These are phyloP conservation scores for Sphaerulina musiva DNA, from an alignment of 2,329 filamentous ascomycete species.

Conservation along the genomic window DNA sequence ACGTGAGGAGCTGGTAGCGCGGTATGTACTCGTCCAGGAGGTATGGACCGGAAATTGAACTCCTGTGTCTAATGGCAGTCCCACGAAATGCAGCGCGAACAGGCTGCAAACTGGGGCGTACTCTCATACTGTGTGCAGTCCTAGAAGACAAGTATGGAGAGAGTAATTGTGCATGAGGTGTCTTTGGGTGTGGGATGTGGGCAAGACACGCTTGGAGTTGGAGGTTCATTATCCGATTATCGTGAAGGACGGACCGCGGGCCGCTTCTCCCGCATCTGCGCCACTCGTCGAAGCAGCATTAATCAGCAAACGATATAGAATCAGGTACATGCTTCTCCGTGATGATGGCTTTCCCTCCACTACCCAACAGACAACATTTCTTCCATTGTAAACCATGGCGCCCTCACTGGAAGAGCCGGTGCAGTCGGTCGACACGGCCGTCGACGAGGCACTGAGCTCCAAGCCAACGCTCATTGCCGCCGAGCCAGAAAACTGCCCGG, in stretches of 20 bases:
- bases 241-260: background rate
- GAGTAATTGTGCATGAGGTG: background rate
- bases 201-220: too few relatives aligned
- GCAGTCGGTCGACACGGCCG: conserved; percentile 49
- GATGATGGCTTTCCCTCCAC: background rate
- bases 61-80: conserved; percentile 5
- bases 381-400: conserved; percentile 52
- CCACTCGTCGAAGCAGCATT: conserved; percentile 6
- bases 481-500: conserved; percentile 57
- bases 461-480: conserved; percentile 84
- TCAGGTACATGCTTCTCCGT: background rate
- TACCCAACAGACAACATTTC: background rate
- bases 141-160: background rate
- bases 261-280: background rate
- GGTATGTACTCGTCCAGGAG: conserved; percentile 63
- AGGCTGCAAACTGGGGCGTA: background rate
- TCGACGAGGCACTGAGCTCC: conserved; percentile 66
- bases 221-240: background rate
- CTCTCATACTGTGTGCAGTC: background rate
- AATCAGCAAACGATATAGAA: conserved; percentile 1
- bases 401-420: conserved; percentile 69
- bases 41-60: conserved; percentile 54
- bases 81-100: background rate
- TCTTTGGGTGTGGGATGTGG: background rate
- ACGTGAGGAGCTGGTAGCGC: conserved; percentile 62